Base-by-base conservation (phyloP, 1,284 basidiomycete genomes). In the Fomitopsis betulina region DNA sequence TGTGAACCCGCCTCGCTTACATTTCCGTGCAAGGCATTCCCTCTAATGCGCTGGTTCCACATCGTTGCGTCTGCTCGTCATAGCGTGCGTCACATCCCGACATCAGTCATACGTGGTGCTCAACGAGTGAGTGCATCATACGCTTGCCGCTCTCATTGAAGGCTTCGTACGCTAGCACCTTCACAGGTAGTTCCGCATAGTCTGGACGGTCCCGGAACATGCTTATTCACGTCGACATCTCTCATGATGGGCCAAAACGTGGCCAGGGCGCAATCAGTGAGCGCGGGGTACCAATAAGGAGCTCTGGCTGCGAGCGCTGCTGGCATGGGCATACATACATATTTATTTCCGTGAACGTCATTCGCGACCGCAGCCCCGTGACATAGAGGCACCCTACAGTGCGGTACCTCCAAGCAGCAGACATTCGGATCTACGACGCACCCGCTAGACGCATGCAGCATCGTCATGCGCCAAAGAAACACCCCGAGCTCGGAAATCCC, bases 1-100 rank as follows among this genome's bases (percentile, higher is more conserved):
- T 47, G 45, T 30, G 45, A 47, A 47, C 45, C 45, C 45, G 45
- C n/a, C 45, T 47, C 45, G 45, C 45, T 47, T 47, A 30, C 45
- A 9, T 17, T 1, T 27, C 17, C 45, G 25, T 47, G 15, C 25
- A 27, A 30, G 25, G 45, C 25, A 47, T 15, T 47, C 27, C 27
- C 27, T 30, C 5, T n/a, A 12, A 47, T 15, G 45, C 23, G 30
- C 17, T 47, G 27, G 15, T 17, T 5, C 45, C 13, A 15, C 6
- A 27, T 25, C 15, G 21, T 47, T 27, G 13, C 17, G 15, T 6
- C 21, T 30, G 19, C 27, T 27, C 25, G 45, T 15, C 25, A 15
- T 21, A 47, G 23, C 15, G 4, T 13, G 27, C 27, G 27, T 30
- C 27, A 30, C 27, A 30, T 30, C 8, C 27, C 27, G 27, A 30